Evolutionary conservation across 257 asterid species (phyloP).

Genomic region (Schizonepeta tenuifolia): DNA sequence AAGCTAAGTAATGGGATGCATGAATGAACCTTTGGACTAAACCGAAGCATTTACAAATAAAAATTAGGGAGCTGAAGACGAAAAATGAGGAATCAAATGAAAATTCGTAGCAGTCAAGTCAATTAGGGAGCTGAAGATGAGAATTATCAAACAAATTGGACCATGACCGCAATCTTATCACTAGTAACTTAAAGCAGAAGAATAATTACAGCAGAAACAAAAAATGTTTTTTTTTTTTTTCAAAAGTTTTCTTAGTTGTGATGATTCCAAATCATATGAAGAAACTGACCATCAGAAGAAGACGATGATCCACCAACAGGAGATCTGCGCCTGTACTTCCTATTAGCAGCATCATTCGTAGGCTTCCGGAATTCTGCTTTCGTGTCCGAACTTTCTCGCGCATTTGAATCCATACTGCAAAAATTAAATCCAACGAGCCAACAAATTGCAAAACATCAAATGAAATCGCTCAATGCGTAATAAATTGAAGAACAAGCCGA

Average conservation of each 20-base stretch:
- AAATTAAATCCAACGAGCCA: slow-evolving; percentile 30
- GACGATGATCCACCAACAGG: slow-evolving; percentile 67
- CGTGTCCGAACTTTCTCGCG: slow-evolving; percentile 49
- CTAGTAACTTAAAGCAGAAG: neutral
- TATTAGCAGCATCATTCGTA: slow-evolving; percentile 58
- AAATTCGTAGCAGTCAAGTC: neutral
- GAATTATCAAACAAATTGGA: neutral
- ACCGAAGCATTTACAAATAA: neutral
- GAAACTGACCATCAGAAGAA: slow-evolving; percentile 67
- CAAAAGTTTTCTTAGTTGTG: neutral
- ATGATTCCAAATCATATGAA: neutral
- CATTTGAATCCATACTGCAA: slow-evolving; percentile 56
- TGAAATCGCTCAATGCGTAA: neutral
- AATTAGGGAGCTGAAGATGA: neutral
- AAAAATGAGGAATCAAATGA: slow-evolving; percentile 3
- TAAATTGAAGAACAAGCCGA: neutral
- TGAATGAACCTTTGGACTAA: neutral
- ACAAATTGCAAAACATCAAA: slow-evolving; percentile 12
- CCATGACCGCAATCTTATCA: neutral
- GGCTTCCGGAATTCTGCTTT: slow-evolving; percentile 84
- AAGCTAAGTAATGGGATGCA: neutral
- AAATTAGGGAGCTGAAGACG: neutral
- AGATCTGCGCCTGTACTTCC: slow-evolving; percentile 93
- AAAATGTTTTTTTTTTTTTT: neutral
- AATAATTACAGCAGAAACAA: neutral